Evolutionary conservation across 1,284 basidiomycete genomes (phyloP).

Genomic region (Cutaneotrichosporon daszewskae): DNA sequence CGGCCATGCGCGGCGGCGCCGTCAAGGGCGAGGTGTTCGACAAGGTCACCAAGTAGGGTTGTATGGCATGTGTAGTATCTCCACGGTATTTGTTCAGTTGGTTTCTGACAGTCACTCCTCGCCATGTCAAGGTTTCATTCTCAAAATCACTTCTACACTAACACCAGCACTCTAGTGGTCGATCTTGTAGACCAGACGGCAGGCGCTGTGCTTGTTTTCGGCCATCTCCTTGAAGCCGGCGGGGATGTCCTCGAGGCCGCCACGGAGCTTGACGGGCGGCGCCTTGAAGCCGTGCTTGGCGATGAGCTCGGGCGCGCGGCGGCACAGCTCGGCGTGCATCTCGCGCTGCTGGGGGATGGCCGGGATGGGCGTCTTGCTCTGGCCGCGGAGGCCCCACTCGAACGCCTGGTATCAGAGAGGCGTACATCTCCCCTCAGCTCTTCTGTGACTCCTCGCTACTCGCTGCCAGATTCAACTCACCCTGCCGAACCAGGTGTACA

Average conservation of each 20-base stretch:
- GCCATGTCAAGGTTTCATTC: too few relatives aligned
- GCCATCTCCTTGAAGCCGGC: conserved; percentile 24
- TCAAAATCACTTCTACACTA: too few relatives aligned
- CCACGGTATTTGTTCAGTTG: too few relatives aligned
- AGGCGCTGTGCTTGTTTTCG: conserved; percentile 15
- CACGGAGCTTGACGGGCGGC: conserved; percentile 25
- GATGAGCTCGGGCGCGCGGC: conserved; percentile 22
- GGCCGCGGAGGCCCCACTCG: conserved; percentile 25
- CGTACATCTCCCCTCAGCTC: too few relatives aligned
- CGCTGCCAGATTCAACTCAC: too few relatives aligned
- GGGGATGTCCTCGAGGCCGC: conserved; percentile 28
- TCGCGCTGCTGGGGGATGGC: conserved; percentile 20
- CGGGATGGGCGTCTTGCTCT: conserved; percentile 15
- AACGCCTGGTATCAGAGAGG: too few relatives aligned
- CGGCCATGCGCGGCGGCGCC: conserved; percentile 69
- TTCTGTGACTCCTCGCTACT: too few relatives aligned
- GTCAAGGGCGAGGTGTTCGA: conserved; percentile 74
- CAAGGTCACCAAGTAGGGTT: conserved; percentile 50
- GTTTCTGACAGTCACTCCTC: too few relatives aligned
- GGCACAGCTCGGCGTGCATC: conserved; percentile 24
- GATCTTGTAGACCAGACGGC: conserved; percentile 15
- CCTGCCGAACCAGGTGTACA: conserved; percentile 36
- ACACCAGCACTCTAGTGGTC: too few relatives aligned
- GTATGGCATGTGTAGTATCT: conserved; percentile 3
- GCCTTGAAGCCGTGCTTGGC: conserved; percentile 23